These are phyloP conservation scores for Chrysochromulina tobinii DNA, from an alignment of 78 protist species.

Conservation along the genomic window DNA sequence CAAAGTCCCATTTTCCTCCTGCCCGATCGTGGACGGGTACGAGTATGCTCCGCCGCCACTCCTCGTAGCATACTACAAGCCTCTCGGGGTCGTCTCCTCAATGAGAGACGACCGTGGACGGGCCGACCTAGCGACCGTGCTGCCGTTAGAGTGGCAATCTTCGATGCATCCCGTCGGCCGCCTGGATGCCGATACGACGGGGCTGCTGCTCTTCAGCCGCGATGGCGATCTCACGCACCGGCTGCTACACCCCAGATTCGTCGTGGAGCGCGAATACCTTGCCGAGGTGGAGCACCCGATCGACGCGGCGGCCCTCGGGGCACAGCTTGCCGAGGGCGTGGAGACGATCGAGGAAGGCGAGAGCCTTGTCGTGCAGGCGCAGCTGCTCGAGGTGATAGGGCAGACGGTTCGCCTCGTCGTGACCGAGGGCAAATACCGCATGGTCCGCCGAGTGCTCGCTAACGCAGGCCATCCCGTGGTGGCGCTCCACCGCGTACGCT, in stretches of 20 bases:
- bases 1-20: neutral
- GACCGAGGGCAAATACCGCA: neutral
- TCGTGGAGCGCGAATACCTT: neutral
- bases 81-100: neutral
- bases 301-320: neutral
- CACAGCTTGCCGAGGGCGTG: neutral
- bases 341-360: neutral
- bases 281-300: neutral
- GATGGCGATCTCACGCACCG: conserved; percentile 13
- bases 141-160: neutral
- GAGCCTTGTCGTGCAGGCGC: neutral
- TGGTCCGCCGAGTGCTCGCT: conserved; percentile 6
- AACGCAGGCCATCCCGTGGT: neutral
- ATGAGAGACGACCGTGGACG: neutral
- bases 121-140: neutral
- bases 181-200: neutral
- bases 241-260: neutral
- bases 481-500: neutral
- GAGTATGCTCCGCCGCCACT: neutral
- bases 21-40: neutral
- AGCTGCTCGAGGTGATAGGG: neutral
- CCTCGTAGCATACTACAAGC: conserved; percentile 19
- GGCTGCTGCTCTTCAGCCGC: neutral
- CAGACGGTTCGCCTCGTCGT: neutral
- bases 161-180: conserved; percentile 7